These are phyloP conservation scores for Coemansia sp. DNA, from an alignment of 192 early-diverging fungal genomes.

Conservation along the genomic window DNA sequence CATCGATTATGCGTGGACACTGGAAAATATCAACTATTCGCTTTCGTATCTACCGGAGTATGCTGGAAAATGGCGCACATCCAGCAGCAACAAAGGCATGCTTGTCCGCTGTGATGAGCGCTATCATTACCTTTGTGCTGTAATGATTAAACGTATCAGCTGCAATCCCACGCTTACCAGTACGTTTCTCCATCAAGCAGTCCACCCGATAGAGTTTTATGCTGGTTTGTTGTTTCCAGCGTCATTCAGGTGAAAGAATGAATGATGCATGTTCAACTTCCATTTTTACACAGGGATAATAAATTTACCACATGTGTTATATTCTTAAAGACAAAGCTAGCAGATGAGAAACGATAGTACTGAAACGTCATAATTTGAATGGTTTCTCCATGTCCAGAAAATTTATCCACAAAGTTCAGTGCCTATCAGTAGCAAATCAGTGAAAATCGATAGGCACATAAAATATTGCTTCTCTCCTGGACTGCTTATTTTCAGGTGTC, in stretches of 20 bases:
- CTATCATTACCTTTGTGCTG: slow-evolving; percentile 17
- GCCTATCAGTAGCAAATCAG: too few relatives aligned
- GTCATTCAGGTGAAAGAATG: not conserved
- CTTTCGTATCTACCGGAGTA: slow-evolving; percentile 18
- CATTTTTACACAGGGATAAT: not conserved
- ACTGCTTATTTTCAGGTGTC: too few relatives aligned
- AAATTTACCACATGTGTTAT: not conserved
- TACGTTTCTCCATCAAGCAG: slow-evolving; percentile 4
- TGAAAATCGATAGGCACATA: too few relatives aligned
- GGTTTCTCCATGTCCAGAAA: too few relatives aligned
- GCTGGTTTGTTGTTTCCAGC: not conserved
- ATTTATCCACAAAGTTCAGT: too few relatives aligned
- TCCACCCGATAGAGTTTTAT: slow-evolving; percentile 21
- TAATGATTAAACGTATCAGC: slow-evolving; percentile 9
- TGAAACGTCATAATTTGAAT: too few relatives aligned
- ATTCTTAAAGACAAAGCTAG: too few relatives aligned
- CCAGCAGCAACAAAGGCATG: not conserved
- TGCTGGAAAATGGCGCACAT: slow-evolving; percentile 8
- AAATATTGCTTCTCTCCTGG: too few relatives aligned
- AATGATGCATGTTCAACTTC: too few relatives aligned
- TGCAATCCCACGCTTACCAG: slow-evolving; percentile 5
- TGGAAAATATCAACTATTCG: slow-evolving; percentile 24
- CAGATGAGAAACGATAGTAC: too few relatives aligned
- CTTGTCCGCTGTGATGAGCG: slow-evolving; percentile 7
- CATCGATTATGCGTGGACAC: slow-evolving; percentile 20